These are phyloP conservation scores for Didymella pinodella DNA, from an alignment of 2,329 filamentous ascomycete genomes.

Conservation along the genomic window DNA sequence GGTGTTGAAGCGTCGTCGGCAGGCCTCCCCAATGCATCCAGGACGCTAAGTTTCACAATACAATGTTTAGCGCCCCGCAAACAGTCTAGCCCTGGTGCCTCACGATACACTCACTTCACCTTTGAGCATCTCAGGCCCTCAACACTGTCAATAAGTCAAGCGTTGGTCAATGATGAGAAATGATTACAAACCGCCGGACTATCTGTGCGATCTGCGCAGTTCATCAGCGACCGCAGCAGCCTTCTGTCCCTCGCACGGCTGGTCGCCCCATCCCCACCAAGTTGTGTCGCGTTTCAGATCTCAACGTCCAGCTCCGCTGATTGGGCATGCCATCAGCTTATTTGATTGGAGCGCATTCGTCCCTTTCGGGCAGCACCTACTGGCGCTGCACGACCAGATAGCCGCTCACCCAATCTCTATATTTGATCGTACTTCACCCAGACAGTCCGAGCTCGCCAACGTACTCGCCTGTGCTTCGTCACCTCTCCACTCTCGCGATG, in stretches of 20 bases:
- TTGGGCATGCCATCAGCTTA: conserved; percentile 27
- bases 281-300: conserved; percentile 33
- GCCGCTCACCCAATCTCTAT: conserved; percentile 37
- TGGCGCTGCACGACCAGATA: conserved; percentile 29
- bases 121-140: neutral
- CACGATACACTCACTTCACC: neutral
- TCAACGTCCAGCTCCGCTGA: conserved; percentile 24
- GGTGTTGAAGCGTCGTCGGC: conserved; percentile 28
- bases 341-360: conserved; percentile 41
- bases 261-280: neutral
- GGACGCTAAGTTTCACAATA: conserved; percentile 14
- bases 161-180: neutral
- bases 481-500: neutral
- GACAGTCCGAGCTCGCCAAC: conserved; percentile 19
- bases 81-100: conserved; percentile 2
- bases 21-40: conserved; percentile 3
- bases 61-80: conserved; percentile 15
- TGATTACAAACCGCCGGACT: neutral
- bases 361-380: conserved; percentile 15
- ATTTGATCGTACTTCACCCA: conserved; percentile 27
- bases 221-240: neutral
- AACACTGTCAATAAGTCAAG: neutral
- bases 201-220: neutral
- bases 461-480: neutral
- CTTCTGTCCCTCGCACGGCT: neutral